Evolutionary conservation across 306 rosid genomes (phyloP), one percentile per base, ranked within the genome.

Genomic region (Cicer chorassanicum): DNA sequence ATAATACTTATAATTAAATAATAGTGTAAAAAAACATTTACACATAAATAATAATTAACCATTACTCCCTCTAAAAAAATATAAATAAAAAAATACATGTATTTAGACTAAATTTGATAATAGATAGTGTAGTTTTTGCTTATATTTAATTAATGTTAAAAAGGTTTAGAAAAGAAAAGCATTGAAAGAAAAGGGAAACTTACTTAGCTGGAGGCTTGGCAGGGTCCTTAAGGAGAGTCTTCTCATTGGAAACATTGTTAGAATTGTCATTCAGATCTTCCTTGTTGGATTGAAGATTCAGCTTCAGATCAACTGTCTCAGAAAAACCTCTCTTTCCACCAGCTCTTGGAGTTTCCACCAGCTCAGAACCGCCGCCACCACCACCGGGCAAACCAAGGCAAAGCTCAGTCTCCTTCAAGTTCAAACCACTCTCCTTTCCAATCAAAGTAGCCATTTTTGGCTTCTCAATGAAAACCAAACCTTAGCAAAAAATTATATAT

Each of bases 151-250:
- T 24, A 24, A 24, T 24, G 34, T 29, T 29, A 29, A 29, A 29
- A 29, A 29, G 34, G 34, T 29, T 3, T 29, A 29, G 34, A 29
- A 29, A 29, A 29, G 4, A 0, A 18, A 18, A 54, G 13, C 4
- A 9, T 13, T 6, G 8, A 50, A 57, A 16, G 4, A 7, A 18
- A 72, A 13, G 56, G 14, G 8, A 50, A 36, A 60, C 87, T 75
- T 81, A 93, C 98, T 93, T 93, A 64, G 98, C 87, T 1, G 94
- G 97, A 63, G 94, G 97, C 87, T 90, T 94, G 2, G 96, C 79
- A 41, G 96, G 93, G 80, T 91, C 92, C 84, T 93, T 89, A 61
- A 78, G 86, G 78, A 75, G 74, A 41, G 43, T 87, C 70, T 86
- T 91, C 62, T 93, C 93, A 85, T 86, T 83, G 39, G 89, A 34